These are phyloP conservation scores for Magnolia officinalis DNA, from an alignment of 164 flowering plant species.

Conservation along the genomic window DNA sequence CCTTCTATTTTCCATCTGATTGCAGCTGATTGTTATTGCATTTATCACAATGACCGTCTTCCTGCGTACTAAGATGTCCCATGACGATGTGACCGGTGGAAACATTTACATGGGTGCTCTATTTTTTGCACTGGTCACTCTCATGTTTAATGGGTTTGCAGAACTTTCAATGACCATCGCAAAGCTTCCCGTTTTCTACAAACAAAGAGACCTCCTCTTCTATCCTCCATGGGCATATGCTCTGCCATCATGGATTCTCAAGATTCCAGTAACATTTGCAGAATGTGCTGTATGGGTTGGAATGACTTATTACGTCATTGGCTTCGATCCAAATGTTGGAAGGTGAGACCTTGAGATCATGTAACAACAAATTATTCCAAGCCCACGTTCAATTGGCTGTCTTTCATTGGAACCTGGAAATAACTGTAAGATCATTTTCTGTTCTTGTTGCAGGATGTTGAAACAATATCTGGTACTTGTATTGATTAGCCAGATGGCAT, in stretches of 20 bases:
- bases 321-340: slow-evolving; percentile 38
- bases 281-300: slow-evolving; percentile 37
- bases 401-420: neutral
- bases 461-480: slow-evolving; percentile 31
- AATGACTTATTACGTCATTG: slow-evolving; percentile 38
- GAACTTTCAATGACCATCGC: slow-evolving; percentile 41
- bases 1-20: neutral
- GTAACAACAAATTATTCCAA: neutral
- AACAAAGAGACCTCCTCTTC: slow-evolving; percentile 56
- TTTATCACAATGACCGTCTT: slow-evolving; percentile 34
- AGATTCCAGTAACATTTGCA: slow-evolving; percentile 32
- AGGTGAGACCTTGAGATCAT: slow-evolving; percentile 21
- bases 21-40: slow-evolving; percentile 33
- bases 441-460: slow-evolving; percentile 34
- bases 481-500: slow-evolving; percentile 34
- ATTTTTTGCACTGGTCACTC: slow-evolving; percentile 21
- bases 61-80: slow-evolving; percentile 29
- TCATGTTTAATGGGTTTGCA: slow-evolving; percentile 38
- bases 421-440: neutral
- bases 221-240: slow-evolving; percentile 62
- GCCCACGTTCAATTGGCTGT: neutral
- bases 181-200: slow-evolving; percentile 59
- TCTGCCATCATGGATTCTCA: slow-evolving; percentile 39
- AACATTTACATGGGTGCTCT: slow-evolving; percentile 39
- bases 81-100: slow-evolving; percentile 30